Evolutionary conservation across 2,329 filamentous ascomycete genomes (phyloP).

Genomic region (Xylaria sp.): DNA sequence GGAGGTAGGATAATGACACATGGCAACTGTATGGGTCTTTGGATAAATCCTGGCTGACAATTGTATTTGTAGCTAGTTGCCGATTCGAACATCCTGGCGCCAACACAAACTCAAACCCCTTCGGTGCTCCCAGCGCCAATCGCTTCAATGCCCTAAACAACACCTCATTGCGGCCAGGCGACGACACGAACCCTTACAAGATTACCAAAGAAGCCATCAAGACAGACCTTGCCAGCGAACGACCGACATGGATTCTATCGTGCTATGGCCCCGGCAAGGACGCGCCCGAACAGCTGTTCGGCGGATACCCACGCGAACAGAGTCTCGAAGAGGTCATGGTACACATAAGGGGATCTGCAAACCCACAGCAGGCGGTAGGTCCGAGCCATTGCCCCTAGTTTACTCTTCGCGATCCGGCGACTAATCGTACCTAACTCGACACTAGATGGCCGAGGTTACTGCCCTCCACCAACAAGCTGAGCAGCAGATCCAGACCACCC

Average conservation of each 20-base stretch:
- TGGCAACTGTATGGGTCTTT: neutral
- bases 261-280: constrained; percentile 80
- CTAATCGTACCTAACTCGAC: neutral
- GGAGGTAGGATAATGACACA: constrained; percentile 58
- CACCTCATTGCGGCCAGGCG: constrained; percentile 23
- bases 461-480: constrained; percentile 67
- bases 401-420: neutral
- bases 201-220: constrained; percentile 66
- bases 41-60: constrained; percentile 23
- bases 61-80: constrained; percentile 52
- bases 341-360: constrained; percentile 62
- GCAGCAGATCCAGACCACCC: constrained; percentile 73
- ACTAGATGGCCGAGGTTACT: constrained; percentile 64
- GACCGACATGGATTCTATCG: constrained; percentile 85
- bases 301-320: constrained; percentile 77
- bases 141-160: constrained; percentile 31
- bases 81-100: constrained; percentile 59
- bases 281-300: constrained; percentile 82
- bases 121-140: constrained; percentile 31
- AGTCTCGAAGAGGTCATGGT: constrained; percentile 87
- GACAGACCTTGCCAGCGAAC: constrained; percentile 71
- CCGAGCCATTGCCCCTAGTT: constrained; percentile 8
- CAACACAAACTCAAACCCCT: constrained; percentile 44
- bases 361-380: constrained; percentile 53
- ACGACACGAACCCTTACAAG: constrained; percentile 49